Conservation (phyloP, 495 filamentous ascomycete genomes). For the Aspergillus carlsbadensis region DNA sequence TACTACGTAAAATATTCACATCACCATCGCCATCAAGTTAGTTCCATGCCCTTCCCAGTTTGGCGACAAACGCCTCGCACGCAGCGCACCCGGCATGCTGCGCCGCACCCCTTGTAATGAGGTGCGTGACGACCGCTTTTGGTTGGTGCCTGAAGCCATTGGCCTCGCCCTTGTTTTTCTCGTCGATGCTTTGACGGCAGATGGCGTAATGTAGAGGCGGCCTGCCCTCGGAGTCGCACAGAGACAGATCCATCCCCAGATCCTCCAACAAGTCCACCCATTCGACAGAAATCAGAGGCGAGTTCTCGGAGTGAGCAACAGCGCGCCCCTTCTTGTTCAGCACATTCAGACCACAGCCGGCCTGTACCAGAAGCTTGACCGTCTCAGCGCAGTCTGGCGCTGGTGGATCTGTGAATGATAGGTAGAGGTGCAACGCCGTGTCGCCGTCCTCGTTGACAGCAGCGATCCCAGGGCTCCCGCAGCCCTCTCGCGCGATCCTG, state of each 20-base stretch:
- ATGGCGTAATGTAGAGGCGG: neutral
- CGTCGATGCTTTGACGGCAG: too few relatives aligned
- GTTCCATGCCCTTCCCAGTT: too few relatives aligned
- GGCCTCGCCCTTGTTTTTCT: too few relatives aligned
- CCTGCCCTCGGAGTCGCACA: neutral
- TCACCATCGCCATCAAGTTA: too few relatives aligned
- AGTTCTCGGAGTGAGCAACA: neutral
- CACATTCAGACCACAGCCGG: neutral
- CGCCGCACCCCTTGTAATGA: too few relatives aligned
- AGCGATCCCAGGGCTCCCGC: too few relatives aligned
- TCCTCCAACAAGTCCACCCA: neutral
- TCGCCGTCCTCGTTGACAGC: too few relatives aligned
- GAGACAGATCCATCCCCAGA: neutral
- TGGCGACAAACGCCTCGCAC: too few relatives aligned
- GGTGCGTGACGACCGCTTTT: too few relatives aligned
- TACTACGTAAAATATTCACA: too few relatives aligned
- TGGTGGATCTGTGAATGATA: neutral
- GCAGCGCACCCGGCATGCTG: too few relatives aligned
- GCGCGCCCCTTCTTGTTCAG: neutral
- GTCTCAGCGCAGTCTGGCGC: neutral
- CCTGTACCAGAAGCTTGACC: neutral
- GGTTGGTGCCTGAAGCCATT: too few relatives aligned
- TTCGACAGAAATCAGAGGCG: neutral
- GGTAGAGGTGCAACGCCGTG: neutral
- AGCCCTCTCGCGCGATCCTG: neutral